phyloP scores from a whole-genome alignment of 495 filamentous ascomycete genomes.

The Penicilliopsis zonata region DNA sequence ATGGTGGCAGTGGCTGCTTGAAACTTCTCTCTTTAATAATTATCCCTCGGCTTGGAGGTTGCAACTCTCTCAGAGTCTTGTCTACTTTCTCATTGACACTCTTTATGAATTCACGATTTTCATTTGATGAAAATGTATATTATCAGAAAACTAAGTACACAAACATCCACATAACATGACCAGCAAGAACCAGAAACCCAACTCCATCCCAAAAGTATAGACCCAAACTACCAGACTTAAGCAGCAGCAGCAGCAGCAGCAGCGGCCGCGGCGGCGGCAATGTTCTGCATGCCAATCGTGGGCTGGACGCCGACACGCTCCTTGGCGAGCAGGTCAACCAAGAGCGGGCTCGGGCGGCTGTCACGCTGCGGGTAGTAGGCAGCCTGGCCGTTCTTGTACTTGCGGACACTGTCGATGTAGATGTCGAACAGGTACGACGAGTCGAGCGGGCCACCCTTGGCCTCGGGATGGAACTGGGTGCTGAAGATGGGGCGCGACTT shows the following conservation, averaged over 20 bases:
- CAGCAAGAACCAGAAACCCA: too few species aligned
- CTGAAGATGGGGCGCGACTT: conserved; percentile 92
- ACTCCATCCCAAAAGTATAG: too few species aligned
- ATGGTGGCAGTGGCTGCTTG: too few species aligned
- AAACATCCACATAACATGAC: too few species aligned
- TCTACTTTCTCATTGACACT: too few species aligned
- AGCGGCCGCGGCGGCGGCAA: conserved; percentile 28
- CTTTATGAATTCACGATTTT: too few species aligned
- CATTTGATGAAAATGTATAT: too few species aligned
- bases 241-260: conserved; percentile 18
- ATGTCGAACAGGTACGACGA: conserved; percentile 90
- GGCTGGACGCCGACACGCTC: conserved; percentile 87
- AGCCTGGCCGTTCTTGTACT: conserved; percentile 73
- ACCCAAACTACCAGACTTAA: too few species aligned
- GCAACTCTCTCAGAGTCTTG: too few species aligned
- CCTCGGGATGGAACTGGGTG: conserved; percentile 97
- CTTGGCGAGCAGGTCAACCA: conserved; percentile 84
- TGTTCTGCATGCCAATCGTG: conserved; percentile 41
- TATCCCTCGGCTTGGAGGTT: too few species aligned
- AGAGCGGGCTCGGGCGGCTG: conserved; percentile 69
- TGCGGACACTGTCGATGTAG: conserved; percentile 79
- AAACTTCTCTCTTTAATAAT: too few species aligned
- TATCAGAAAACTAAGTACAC: too few species aligned
- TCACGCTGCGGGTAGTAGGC: conserved; percentile 54
- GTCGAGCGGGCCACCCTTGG: conserved; percentile 91